A percentile compares a stretch with the other conserved stretches of the same genome.
Conservation (phyloP, 768 basidiomycete species). For the Tylopilus vinaceipallidus region DNA sequence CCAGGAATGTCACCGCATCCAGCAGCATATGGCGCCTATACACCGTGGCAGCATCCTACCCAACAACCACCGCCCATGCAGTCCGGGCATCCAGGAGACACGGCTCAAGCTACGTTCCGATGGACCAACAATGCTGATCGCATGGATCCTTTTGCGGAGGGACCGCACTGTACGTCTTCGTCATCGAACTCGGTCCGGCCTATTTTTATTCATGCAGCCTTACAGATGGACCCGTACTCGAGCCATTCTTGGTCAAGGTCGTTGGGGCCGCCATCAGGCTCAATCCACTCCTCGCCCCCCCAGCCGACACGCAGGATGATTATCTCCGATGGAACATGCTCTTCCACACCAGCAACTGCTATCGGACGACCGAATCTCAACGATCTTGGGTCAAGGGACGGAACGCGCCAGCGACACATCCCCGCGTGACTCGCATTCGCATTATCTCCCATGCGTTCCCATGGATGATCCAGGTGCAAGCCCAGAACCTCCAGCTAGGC, state of each 20-base stretch:
- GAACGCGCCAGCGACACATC: conserved; percentile 62
- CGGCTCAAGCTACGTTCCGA: conserved; percentile 27
- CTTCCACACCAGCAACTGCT: conserved; percentile 56
- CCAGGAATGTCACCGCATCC: conserved; percentile 26
- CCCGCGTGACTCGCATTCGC: conserved; percentile 50
- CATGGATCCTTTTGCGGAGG: conserved; percentile 39
- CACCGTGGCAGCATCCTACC: conserved; percentile 29
- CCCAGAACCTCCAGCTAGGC: conserved; percentile 44
- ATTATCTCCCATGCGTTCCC: conserved; percentile 55
- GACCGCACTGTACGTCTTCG: conserved; percentile 39
- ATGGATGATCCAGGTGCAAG: conserved; percentile 51
- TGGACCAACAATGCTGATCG: conserved; percentile 32
- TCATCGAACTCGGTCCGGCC: neutral
- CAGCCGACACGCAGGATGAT: conserved; percentile 40
- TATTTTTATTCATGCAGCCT: conserved; percentile 12
- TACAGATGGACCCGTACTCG: conserved; percentile 69
- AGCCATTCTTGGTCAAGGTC: conserved; percentile 52
- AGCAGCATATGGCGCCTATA: conserved; percentile 19
- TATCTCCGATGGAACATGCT: conserved; percentile 77
- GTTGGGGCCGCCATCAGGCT: conserved; percentile 47
- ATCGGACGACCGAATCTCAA: conserved; percentile 57
- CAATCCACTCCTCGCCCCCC: conserved; percentile 62
- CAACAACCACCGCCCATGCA: conserved; percentile 24
- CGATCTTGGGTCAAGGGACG: conserved; percentile 70
- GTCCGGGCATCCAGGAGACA: conserved; percentile 23